A percentile compares a stretch with the other conserved stretches of the same genome.
Evolutionary conservation across 1,139 yeast species (phyloP).

Genomic region (Hyphopichia khmerensis): DNA sequence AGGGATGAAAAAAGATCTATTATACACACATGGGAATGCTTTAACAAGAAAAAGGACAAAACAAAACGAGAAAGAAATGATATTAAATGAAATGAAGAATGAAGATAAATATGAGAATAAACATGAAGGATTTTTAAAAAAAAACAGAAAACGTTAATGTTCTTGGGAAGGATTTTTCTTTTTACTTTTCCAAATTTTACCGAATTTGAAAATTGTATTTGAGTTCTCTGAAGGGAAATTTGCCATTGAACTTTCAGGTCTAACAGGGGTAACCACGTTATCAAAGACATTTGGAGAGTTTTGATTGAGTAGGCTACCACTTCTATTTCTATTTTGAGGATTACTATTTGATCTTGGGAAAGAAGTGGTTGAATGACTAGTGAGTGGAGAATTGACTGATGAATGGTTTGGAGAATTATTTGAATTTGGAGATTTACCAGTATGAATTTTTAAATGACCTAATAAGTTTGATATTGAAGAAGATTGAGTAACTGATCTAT

Average conservation of each 20-base stretch:
- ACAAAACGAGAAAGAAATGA: too few relatives aligned
- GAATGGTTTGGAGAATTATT: slow-evolving; percentile 2
- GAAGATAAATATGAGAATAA: not conserved
- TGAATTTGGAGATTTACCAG: slow-evolving; percentile 1
- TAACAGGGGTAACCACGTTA: slow-evolving; percentile 1
- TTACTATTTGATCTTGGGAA: slow-evolving; percentile 2
- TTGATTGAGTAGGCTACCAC: not conserved
- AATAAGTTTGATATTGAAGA: slow-evolving; percentile 26
- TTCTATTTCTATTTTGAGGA: not conserved
- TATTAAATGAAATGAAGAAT: too few relatives aligned
- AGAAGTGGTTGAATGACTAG: not conserved
- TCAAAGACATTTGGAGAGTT: not conserved
- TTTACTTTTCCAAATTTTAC: slow-evolving; percentile 10
- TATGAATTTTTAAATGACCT: slow-evolving; percentile 24
- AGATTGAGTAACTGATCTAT: slow-evolving; percentile 7
- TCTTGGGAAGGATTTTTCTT: slow-evolving; percentile 1
- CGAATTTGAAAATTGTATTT: slow-evolving; percentile 6
- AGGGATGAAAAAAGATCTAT: not conserved
- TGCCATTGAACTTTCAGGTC: slow-evolving; percentile 4
- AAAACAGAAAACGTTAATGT: not conserved
- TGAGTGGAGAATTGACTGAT: slow-evolving; percentile 7
- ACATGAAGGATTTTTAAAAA: not conserved
- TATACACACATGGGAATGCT: not conserved
- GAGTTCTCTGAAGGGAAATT: not conserved
- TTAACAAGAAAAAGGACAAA: too few relatives aligned